Conservation (phyloP, 2,329 filamentous ascomycete genomes). For the Sporothrix pseudoabietina region DNA sequence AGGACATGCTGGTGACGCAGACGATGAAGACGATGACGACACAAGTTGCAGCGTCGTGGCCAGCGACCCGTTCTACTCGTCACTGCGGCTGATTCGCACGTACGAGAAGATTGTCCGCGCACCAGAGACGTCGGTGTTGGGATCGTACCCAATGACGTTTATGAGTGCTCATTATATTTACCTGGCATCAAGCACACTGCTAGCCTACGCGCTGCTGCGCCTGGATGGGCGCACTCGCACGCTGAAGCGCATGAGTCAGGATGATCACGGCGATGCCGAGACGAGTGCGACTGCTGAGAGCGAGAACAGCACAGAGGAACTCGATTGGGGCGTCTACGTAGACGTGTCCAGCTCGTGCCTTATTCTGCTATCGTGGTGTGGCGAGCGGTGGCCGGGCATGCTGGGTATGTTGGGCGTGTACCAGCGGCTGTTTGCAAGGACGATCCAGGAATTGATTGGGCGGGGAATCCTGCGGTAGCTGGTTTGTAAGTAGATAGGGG, state of each 20-base stretch:
- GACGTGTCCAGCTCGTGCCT: constrained; percentile 31
- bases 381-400: constrained; percentile 34
- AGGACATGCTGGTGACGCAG: not conserved
- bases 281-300: not conserved
- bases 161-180: constrained; percentile 41
- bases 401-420: constrained; percentile 32
- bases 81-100: constrained; percentile 39
- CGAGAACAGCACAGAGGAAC: not conserved
- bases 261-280: too few relatives aligned
- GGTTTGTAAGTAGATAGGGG: not conserved
- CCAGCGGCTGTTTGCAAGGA: constrained; percentile 29
- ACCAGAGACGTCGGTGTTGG: constrained; percentile 38
- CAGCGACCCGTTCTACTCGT: constrained; percentile 39
- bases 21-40: not conserved
- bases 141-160: constrained; percentile 41
- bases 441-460: constrained; percentile 27
- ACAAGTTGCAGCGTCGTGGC: constrained; percentile 33
- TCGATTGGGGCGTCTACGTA: constrained; percentile 34
- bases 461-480: constrained; percentile 25
- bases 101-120: constrained; percentile 40
- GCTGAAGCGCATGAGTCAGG: constrained; percentile 33
- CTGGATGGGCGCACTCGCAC: constrained; percentile 38
- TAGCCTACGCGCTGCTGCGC: constrained; percentile 40
- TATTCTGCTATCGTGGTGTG: constrained; percentile 33
- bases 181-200: constrained; percentile 40